Evolutionary conservation across 345 rosid genomes (phyloP).

Genomic region (Salix brachista): DNA sequence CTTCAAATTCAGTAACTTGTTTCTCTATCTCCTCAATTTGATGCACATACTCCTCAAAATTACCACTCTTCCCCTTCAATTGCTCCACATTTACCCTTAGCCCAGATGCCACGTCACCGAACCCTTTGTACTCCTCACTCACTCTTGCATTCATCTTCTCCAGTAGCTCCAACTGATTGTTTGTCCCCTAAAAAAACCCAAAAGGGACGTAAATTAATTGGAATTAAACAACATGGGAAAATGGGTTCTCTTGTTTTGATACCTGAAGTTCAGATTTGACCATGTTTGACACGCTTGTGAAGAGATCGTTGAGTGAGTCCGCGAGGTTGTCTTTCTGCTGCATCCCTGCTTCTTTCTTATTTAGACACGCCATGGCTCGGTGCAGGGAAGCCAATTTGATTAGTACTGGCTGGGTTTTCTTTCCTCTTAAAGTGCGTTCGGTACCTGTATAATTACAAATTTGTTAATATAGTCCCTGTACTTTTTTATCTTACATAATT

Average conservation of each 20-base stretch:
- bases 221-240: background rate
- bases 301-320: conserved; percentile 59
- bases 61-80: conserved; percentile 56
- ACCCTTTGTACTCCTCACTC: conserved; percentile 59
- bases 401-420: too few species aligned
- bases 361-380: conserved; percentile 12
- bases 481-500: too few species aligned
- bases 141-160: conserved; percentile 85
- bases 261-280: conserved; percentile 83
- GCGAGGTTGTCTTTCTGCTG: conserved; percentile 51
- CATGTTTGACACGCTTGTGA: conserved; percentile 64
- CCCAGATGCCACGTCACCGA: conserved; percentile 78
- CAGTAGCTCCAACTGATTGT: conserved; percentile 56
- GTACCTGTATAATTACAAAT: too few species aligned
- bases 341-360: conserved; percentile 20
- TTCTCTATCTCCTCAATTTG: conserved; percentile 72
- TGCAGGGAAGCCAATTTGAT: background rate
- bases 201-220: background rate
- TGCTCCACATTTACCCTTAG: conserved; percentile 71
- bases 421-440: too few species aligned
- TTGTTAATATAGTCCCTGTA: too few species aligned
- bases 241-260: background rate
- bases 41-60: conserved; percentile 66
- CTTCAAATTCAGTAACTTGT: conserved; percentile 76
- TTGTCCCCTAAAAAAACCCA: conserved; percentile 50